phyloP scores from a whole-genome alignment of 2,329 filamentous ascomycete species.

The Sporothrix protearum region DNA sequence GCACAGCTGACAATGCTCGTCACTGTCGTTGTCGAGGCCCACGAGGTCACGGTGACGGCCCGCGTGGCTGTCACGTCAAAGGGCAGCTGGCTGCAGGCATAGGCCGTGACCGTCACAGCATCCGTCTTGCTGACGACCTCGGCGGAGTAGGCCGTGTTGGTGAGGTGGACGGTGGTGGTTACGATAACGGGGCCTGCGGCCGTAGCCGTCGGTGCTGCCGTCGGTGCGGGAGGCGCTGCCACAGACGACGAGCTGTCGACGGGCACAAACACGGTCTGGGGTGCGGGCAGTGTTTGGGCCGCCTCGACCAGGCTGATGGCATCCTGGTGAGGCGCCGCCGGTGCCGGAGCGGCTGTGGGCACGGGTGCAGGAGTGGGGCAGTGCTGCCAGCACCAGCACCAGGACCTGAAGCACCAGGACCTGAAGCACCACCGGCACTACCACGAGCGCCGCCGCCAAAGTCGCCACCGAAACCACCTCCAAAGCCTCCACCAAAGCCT shows the following conservation, averaged over 20 bases:
- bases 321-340: not conserved
- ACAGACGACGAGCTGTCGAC: not conserved
- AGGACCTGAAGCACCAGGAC: too few relatives aligned
- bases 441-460: not conserved
- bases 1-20: not conserved
- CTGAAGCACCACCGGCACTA: not conserved
- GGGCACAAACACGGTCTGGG: constrained; percentile 3
- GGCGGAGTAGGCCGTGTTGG: constrained; percentile 30
- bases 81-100: constrained; percentile 22
- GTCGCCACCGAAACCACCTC: constrained; percentile 7
- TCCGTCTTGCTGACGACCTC: constrained; percentile 14
- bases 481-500: constrained; percentile 29
- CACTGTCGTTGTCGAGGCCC: constrained; percentile 9
- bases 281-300: not conserved
- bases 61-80: constrained; percentile 20
- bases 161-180: constrained; percentile 36
- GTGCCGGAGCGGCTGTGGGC: not conserved
- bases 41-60: constrained; percentile 5
- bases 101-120: constrained; percentile 11
- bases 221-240: not conserved
- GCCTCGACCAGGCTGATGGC: not conserved
- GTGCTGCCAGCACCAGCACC: not conserved
- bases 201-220: not conserved
- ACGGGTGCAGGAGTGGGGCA: not conserved
- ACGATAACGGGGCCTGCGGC: constrained; percentile 28